Evolutionary conservation across 164 flowering plant species (phyloP).

Genomic region (Brasenia schreberi): DNA sequence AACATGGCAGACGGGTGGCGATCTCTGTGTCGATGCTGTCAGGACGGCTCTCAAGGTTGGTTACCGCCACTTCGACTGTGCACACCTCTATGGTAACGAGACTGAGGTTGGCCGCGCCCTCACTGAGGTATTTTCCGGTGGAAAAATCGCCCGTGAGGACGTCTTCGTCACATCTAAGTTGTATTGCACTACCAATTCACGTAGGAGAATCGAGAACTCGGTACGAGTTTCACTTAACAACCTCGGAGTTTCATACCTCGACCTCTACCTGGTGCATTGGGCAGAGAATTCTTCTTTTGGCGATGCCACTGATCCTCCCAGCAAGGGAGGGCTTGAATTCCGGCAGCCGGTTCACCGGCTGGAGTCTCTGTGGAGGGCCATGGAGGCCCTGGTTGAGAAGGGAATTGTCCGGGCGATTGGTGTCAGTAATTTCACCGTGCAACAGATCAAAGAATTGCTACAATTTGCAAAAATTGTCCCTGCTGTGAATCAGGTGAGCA

Average conservation of each 20-base stretch:
- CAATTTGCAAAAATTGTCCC: slow-evolving; percentile 61
- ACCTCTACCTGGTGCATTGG: slow-evolving; percentile 67
- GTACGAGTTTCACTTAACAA: slow-evolving; percentile 52
- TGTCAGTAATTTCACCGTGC: slow-evolving; percentile 58
- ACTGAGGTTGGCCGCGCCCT: slow-evolving; percentile 54
- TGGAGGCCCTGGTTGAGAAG: slow-evolving; percentile 65
- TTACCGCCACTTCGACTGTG: slow-evolving; percentile 61
- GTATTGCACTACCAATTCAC: slow-evolving; percentile 43
- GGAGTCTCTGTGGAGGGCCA: slow-evolving; percentile 69
- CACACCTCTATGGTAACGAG: slow-evolving; percentile 66
- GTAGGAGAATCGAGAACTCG: slow-evolving; percentile 48
- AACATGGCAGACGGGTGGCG: slow-evolving; percentile 74
- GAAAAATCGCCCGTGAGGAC: slow-evolving; percentile 40
- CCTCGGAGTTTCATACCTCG: slow-evolving; percentile 48
- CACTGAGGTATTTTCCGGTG: slow-evolving; percentile 30
- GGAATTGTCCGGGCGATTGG: slow-evolving; percentile 72
- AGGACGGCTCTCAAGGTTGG: slow-evolving; percentile 45
- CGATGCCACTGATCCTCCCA: slow-evolving; percentile 66
- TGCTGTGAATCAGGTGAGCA: slow-evolving; percentile 61
- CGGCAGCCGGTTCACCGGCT: slow-evolving; percentile 34
- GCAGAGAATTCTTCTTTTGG: slow-evolving; percentile 52
- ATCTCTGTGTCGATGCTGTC: slow-evolving; percentile 49
- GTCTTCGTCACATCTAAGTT: slow-evolving; percentile 57
- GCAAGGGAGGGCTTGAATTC: slow-evolving; percentile 40
- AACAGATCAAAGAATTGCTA: slow-evolving; percentile 62